A percentile compares a stretch with the other conserved stretches of the same genome.
phyloP scores from a whole-genome alignment of 768 basidiomycete species.

The Cystofilobasidium capitatum region DNA sequence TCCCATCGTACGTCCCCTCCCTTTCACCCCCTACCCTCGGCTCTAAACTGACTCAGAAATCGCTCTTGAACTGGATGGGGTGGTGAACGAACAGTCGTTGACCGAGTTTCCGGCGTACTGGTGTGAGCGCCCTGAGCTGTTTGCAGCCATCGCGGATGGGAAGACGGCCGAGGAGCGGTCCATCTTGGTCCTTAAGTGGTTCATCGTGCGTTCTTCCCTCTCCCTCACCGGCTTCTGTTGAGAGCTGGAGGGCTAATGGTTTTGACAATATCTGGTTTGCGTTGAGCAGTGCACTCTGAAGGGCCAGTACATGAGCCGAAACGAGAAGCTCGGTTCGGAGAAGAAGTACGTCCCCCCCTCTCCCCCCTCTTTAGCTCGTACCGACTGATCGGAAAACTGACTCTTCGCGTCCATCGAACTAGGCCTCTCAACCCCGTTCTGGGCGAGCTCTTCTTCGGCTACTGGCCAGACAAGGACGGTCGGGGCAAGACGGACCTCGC shows the following conservation, averaged over 20 bases:
- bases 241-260: background rate
- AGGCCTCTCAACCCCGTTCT: constrained; percentile 94
- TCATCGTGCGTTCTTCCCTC: constrained; percentile 56
- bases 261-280: background rate
- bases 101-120: constrained; percentile 57
- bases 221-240: background rate
- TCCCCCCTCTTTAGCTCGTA: background rate
- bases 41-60: constrained; percentile 34
- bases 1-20: constrained; percentile 14
- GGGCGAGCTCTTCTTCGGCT: constrained; percentile 77
- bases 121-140: constrained; percentile 87
- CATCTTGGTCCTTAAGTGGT: constrained; percentile 83
- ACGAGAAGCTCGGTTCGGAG: constrained; percentile 92
- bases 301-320: constrained; percentile 78
- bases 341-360: constrained; percentile 58
- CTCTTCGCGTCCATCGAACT: background rate
- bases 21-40: background rate
- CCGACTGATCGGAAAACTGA: background rate
- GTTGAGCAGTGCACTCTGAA: constrained; percentile 60
- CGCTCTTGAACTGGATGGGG: constrained; percentile 73
- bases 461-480: constrained; percentile 64
- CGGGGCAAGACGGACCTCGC: constrained; percentile 73
- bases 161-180: constrained; percentile 62
- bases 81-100: constrained; percentile 49
- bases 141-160: constrained; percentile 74